A percentile compares a stretch with the other conserved stretches of the same genome.
Conservation (phyloP, 2,329 filamentous ascomycete species). For the Sordariomycetes sp. region DNA sequence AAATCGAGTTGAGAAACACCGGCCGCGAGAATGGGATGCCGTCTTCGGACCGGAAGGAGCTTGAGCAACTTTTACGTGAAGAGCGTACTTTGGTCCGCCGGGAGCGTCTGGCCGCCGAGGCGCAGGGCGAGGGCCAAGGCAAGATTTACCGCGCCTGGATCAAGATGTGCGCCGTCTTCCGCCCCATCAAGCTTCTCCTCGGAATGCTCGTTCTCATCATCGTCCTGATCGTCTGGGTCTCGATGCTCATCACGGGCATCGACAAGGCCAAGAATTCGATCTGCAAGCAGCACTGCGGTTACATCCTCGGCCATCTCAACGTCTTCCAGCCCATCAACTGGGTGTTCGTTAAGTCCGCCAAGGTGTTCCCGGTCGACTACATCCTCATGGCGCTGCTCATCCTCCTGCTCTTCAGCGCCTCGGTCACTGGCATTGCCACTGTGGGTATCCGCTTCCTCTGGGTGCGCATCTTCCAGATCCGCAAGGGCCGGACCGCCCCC, state of each 20-base stretch:
- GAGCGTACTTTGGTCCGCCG: conserved; percentile 87
- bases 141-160: conserved; percentile 66
- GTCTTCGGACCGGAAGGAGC: conserved; percentile 76
- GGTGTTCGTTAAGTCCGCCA: conserved; percentile 70
- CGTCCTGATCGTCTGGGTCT: conserved; percentile 68
- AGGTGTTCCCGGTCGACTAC: conserved; percentile 86
- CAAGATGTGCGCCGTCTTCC: conserved; percentile 70
- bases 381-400: conserved; percentile 76
- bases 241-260: conserved; percentile 90
- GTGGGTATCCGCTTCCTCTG: conserved; percentile 94
- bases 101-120: conserved; percentile 76
- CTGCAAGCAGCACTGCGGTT: conserved; percentile 84
- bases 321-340: conserved; percentile 95
- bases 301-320: conserved; percentile 77
- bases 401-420: conserved; percentile 79
- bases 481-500: conserved; percentile 78
- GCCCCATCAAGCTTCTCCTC: conserved; percentile 79
- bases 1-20: conserved; percentile 76
- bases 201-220: conserved; percentile 69
- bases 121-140: conserved; percentile 65
- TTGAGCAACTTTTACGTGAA: conserved; percentile 78
- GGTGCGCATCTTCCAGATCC: conserved; percentile 86
- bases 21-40: conserved; percentile 67
- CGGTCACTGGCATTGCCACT: conserved; percentile 73
- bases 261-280: conserved; percentile 95